These are phyloP conservation scores for Euphorbia celastroides DNA, from an alignment of 441 rosid genomes.

Conservation along the genomic window DNA sequence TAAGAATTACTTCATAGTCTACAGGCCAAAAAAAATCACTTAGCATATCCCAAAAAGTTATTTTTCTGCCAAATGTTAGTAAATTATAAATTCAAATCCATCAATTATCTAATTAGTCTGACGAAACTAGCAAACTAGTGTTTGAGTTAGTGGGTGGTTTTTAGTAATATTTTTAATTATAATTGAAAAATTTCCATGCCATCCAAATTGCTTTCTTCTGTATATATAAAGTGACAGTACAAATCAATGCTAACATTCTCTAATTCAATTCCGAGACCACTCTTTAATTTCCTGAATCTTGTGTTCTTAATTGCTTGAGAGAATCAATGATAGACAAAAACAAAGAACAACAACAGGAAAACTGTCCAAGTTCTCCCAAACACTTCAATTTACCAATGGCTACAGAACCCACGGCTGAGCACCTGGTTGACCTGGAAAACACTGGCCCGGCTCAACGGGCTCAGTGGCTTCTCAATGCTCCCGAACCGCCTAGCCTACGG, in stretches of 20 bases:
- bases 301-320: conserved; percentile 3
- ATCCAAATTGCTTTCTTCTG: conserved; percentile 19
- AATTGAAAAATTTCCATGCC: conserved; percentile 18
- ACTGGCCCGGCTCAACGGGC: conserved; percentile 29
- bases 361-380: conserved; percentile 37
- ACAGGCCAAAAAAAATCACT: too few relatives aligned
- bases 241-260: conserved; percentile 9
- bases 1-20: too few relatives aligned
- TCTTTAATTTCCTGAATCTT: background rate
- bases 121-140: background rate
- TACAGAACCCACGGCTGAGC: conserved; percentile 14
- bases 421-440: conserved; percentile 30
- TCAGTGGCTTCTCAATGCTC: conserved; percentile 62
- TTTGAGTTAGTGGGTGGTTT: background rate
- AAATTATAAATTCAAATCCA: background rate
- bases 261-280: conserved; percentile 8
- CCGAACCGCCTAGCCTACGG: conserved; percentile 66
- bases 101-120: background rate
- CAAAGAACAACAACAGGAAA: background rate
- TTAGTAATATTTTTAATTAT: background rate
- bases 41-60: too few relatives aligned
- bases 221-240: conserved; percentile 17
- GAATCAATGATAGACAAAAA: background rate
- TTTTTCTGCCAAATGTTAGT: background rate
- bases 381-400: conserved; percentile 70